Base-by-base conservation (phyloP, 1,139 yeast genomes). In the Blastobotrys persicus region DNA sequence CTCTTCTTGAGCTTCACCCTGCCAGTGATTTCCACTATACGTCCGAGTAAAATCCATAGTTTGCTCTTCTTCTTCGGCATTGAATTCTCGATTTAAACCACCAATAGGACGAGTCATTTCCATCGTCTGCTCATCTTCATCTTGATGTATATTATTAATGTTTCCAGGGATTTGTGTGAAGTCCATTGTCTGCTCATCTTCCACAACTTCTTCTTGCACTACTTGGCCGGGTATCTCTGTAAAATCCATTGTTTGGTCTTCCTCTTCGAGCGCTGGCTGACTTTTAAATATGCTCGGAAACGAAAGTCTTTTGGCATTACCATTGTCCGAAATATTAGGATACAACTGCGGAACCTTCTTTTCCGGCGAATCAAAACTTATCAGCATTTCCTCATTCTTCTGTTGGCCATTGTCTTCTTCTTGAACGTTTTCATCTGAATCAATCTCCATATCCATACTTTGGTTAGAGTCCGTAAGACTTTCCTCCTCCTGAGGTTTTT, bases 351-450 rank as follows among this genome's bases (percentile, higher is more conserved):
- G 48, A 7, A 23, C 23, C 19, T 32, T 19, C 33, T 46, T 26
- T 11, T 31, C 43, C 13, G 58, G 57, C 2, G 58, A 55, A 35
- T 55, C 57, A 14, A 54, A 46, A 23, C 51, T 54, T 20, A 55
- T 55, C 26, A 55, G 49, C 31, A 54, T 54, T 12, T 51, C 56
- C 26, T 54, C 55, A 12, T 33, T 28, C 13, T 33, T 26, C 12
- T 14, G 18, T 6, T 16, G 16, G 7, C 18, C 34, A 14, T 26
- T 28, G 7, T 34, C 28, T 6, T 40, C 19, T 3, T n/a, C 20
- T 4, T 17, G n/a, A 14, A 40, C 31, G 4, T 11, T 16, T 2
- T 26, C 41, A 11, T 43, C 40, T 11, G 41, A 33, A 34, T 43
- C 46, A 38, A 43, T 43, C 18, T 43, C 46, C 46, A 43, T 43